Conservation (phyloP, 2,329 filamentous ascomycete species). For the Monilinia polystroma region DNA sequence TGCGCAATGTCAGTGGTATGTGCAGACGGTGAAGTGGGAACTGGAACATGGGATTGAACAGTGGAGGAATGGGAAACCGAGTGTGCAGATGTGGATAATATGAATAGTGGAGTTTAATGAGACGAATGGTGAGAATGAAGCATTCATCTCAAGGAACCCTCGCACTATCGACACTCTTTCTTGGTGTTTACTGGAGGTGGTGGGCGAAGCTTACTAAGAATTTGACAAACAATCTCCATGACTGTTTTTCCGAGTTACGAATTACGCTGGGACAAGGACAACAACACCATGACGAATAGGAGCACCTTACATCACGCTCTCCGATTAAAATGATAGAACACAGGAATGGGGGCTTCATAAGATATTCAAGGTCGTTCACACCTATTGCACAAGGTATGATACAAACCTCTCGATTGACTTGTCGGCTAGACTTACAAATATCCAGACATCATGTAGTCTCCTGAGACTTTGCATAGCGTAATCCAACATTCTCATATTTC, state of each 20-base stretch:
- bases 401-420: not conserved
- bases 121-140: not conserved
- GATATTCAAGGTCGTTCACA: not conserved
- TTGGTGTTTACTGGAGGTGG: not conserved
- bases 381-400: not conserved
- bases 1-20: slow-evolving; percentile 22
- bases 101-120: slow-evolving; percentile 1
- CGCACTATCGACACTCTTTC: not conserved
- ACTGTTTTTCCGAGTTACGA: not conserved
- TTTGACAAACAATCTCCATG: not conserved
- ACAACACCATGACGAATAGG: not conserved
- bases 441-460: not conserved
- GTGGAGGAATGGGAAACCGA: slow-evolving; percentile 13
- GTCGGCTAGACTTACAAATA: not conserved
- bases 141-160: not conserved
- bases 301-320: not conserved
- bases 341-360: not conserved
- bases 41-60: slow-evolving; percentile 19
- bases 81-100: slow-evolving; percentile 26
- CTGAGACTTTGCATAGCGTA: not conserved
- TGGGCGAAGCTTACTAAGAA: not conserved
- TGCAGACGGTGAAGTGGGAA: slow-evolving; percentile 22
- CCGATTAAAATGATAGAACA: not conserved
- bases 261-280: not conserved
- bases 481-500: not conserved